Base-by-base conservation (phyloP, 78 protist genomes). In the Capsaspora owczarzaki region DNA sequence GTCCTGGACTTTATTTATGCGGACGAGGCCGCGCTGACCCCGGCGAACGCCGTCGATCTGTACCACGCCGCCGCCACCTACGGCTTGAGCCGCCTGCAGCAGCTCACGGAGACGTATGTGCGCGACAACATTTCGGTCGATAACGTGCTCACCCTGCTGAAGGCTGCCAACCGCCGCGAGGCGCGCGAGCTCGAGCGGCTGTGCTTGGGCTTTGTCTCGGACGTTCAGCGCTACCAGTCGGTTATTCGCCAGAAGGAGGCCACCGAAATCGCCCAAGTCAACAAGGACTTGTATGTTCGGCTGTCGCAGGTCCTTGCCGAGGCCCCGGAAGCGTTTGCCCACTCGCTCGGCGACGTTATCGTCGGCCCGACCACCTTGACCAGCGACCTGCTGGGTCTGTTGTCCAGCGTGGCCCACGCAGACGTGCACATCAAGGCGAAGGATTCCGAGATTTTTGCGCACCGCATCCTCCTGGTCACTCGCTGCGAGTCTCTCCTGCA, bases 181-280 rank as follows among this genome's bases (percentile, higher is more conserved):
- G 66, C 12, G 66, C 25, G 12, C 25, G 66, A 56, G 66, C 12
- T 56, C 25, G 66, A 56, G 66, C 66, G 66, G 33, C 25, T 56
- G 33, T 56, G 66, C n/a, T 29, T 56, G 33, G 66, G 66, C 20
- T 56, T 25, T 29, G 25, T 56, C 33, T 16, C 66, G 33, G 66
- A 56, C n/a, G 66, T 56, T 10, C 29, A 3, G 29, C 66, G 66
- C 33, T 56, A 25, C 35, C 66, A 56, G n/a, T 25, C 66, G 20
- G 66, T 56, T 16, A 56, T 56, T 56, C 66, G 66, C 35, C 66
- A 56, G 66, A 56, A 56, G 66, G 66, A 56, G 66, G 66, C 66
- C 8, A 56, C 66, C 8, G 33, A 56, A 29, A 56, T 56, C 14
- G 66, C 66, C 33, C 66, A 56, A 29, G 66, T 25, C 33, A 56